A percentile compares a stretch with the other conserved stretches of the same genome.
Evolutionary conservation across 2,329 filamentous ascomycete species (phyloP).

Genomic region (Trichoderma sp.): DNA sequence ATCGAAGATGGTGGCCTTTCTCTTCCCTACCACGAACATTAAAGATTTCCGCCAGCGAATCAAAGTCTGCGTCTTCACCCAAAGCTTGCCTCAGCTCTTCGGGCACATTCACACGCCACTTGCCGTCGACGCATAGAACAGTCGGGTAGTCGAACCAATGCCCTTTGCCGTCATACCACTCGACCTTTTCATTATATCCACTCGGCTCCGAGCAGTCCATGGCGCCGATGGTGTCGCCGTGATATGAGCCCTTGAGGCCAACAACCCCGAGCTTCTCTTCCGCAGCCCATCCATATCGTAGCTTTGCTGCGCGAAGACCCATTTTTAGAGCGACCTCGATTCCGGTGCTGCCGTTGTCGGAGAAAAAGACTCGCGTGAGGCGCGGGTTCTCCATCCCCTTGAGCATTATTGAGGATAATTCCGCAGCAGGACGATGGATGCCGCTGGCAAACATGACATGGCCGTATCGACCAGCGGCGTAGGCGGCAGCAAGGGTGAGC

Average conservation of each 20-base stretch:
- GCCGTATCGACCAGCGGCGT: constrained; percentile 79
- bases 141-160: constrained; percentile 79
- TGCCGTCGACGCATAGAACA: constrained; percentile 62
- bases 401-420: constrained; percentile 64
- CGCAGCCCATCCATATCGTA: constrained; percentile 63
- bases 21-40: constrained; percentile 49
- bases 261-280: constrained; percentile 62
- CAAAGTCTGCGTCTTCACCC: constrained; percentile 43
- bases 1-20: constrained; percentile 46
- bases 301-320: constrained; percentile 66
- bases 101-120: constrained; percentile 63
- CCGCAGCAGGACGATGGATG: constrained; percentile 73
- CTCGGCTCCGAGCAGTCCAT: constrained; percentile 83
- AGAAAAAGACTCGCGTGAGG: constrained; percentile 71
- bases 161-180: constrained; percentile 79
- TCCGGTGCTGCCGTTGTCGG: constrained; percentile 79
- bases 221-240: constrained; percentile 82
- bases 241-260: constrained; percentile 76
- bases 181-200: constrained; percentile 75
- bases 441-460: constrained; percentile 85
- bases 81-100: constrained; percentile 45
- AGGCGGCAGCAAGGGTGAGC: constrained; percentile 70
- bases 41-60: constrained; percentile 56
- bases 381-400: constrained; percentile 59
- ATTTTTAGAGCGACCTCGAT: constrained; percentile 85